phyloP scores from a whole-genome alignment of 352 stramenopile species.

The Phytophthora colocasiae region DNA sequence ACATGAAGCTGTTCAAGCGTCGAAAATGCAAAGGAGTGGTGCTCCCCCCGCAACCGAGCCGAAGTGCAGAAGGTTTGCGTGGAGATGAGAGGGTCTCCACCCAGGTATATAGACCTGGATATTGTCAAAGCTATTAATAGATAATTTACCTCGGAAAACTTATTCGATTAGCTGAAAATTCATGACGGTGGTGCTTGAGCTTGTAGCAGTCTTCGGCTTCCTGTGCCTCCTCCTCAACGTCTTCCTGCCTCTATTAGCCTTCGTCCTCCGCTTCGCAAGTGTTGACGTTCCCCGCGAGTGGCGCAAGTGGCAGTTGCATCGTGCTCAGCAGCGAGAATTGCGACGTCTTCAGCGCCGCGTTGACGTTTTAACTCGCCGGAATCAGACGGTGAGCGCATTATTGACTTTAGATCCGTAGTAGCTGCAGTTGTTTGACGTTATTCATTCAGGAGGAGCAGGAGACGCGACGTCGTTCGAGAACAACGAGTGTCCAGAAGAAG shows the following conservation, averaged over 20 bases:
- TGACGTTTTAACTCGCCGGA: constrained; percentile 34
- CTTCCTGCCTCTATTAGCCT: constrained; percentile 38
- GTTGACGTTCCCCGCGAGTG: constrained; percentile 47
- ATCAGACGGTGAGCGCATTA: constrained; percentile 22
- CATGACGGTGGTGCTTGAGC: constrained; percentile 39
- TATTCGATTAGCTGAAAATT: constrained; percentile 31
- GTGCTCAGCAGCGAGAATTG: constrained; percentile 52
- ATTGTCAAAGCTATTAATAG: not conserved
- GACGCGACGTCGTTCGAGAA: constrained; percentile 12
- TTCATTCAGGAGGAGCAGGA: constrained; percentile 37
- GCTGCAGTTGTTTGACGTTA: not conserved
- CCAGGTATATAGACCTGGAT: not conserved
- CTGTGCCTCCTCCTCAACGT: constrained; percentile 54
- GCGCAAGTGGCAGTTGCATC: constrained; percentile 43
- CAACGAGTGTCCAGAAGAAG: constrained; percentile 24
- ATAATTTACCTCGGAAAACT: constrained; percentile 10
- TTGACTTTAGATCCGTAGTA: not conserved
- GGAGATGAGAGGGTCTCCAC: too few relatives aligned
- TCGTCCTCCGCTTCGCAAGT: constrained; percentile 37
- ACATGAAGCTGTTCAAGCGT: too few relatives aligned
- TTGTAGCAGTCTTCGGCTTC: constrained; percentile 57
- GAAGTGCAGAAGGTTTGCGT: too few relatives aligned
- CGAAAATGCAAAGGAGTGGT: too few relatives aligned
- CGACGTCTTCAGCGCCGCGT: constrained; percentile 40
- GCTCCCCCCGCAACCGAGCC: too few relatives aligned